phyloP scores from a whole-genome alignment of 441 rosid genomes.

The Populus hybrid region DNA sequence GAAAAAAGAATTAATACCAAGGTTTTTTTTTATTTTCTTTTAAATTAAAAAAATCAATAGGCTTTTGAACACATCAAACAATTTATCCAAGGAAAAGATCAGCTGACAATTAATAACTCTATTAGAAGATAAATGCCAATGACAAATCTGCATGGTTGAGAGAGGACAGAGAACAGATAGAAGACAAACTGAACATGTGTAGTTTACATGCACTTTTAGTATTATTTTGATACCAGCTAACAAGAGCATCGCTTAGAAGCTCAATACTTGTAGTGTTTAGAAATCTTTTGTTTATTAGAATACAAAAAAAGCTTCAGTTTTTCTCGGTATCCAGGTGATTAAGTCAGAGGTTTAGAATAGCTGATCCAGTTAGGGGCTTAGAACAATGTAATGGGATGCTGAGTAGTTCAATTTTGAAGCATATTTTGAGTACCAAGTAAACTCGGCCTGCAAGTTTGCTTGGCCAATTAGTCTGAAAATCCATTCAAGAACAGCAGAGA shows the following conservation, averaged over 20 bases:
- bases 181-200: neutral
- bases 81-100: neutral
- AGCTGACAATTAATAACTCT: neutral
- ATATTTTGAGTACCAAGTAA: neutral
- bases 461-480: neutral
- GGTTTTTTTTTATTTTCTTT: neutral
- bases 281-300: neutral
- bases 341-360: neutral
- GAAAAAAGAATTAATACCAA: conserved; percentile 3
- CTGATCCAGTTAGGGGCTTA: neutral
- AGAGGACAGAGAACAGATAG: neutral
- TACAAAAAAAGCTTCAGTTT: neutral
- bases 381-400: neutral
- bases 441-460: neutral
- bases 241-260: neutral
- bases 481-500: neutral
- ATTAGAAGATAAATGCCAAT: neutral
- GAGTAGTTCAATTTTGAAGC: neutral
- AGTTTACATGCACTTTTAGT: neutral
- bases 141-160: neutral
- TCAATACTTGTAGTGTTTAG: neutral
- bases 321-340: neutral
- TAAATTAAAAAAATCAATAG: neutral
- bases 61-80: neutral
- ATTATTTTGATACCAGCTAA: neutral